Conservation (phyloP, 2,329 filamentous ascomycete genomes). For the Fusarium tanahbumbuense region DNA sequence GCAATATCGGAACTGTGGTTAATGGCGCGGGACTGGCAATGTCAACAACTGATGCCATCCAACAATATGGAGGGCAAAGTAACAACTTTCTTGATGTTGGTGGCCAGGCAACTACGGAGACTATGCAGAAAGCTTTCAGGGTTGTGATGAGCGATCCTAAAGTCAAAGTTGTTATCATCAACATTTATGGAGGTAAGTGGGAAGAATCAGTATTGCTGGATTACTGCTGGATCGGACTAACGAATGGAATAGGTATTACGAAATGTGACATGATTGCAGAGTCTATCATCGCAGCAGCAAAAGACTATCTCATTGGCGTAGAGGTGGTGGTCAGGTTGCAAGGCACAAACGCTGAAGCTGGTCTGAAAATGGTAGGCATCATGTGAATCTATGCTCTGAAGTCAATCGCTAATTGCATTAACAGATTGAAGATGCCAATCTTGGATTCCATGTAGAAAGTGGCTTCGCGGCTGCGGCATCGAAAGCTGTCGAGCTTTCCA, state of each 20-base stretch:
- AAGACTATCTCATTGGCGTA: conserved; percentile 31
- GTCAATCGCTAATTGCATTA: neutral
- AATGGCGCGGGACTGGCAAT: conserved; percentile 92
- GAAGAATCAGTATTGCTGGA: fast-evolving
- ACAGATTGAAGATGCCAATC: conserved; percentile 51
- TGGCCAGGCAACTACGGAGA: conserved; percentile 85
- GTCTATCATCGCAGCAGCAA: conserved; percentile 58
- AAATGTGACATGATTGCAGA: conserved; percentile 64
- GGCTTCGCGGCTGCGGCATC: conserved; percentile 54
- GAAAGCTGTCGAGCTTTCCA: conserved; percentile 51
- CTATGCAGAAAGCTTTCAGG: conserved; percentile 80
- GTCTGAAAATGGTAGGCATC: conserved; percentile 53
- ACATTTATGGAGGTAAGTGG: conserved; percentile 61
- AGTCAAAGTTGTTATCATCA: conserved; percentile 74
- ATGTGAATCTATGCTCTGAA: fast-evolving
- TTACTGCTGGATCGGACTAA: fast-evolving
- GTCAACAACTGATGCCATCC: conserved; percentile 87
- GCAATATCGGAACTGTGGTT: conserved; percentile 82
- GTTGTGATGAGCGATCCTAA: conserved; percentile 77
- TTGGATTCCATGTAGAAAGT: conserved; percentile 54
- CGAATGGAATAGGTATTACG: conserved; percentile 54
- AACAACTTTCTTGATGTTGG: conserved; percentile 92
- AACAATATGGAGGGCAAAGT: conserved; percentile 72
- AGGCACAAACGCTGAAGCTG: conserved; percentile 59
- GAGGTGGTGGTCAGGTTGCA: conserved; percentile 57